phyloP scores from a whole-genome alignment of 305 asterid species.

The Fraxinus latifolia region DNA sequence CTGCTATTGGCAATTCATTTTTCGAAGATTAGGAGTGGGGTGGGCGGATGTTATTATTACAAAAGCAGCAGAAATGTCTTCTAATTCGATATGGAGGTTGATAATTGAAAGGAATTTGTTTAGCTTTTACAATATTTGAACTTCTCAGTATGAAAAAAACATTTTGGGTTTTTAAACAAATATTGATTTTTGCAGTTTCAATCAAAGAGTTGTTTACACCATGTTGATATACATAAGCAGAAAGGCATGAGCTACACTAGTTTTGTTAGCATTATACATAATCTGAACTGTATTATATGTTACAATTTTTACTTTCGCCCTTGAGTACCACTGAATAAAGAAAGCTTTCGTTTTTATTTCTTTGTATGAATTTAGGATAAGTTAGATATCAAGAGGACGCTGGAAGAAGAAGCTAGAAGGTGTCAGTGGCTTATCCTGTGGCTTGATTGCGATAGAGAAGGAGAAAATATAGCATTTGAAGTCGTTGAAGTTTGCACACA shows the following conservation, averaged over 20 bases:
- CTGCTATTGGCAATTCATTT: background rate
- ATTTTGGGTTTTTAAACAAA: background rate
- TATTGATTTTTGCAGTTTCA: background rate
- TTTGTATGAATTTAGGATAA: conserved; percentile 60
- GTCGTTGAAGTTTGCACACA: conserved; percentile 80
- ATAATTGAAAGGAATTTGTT: background rate
- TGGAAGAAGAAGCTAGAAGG: conserved; percentile 88
- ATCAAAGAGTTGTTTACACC: background rate
- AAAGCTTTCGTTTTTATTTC: conserved; percentile 13
- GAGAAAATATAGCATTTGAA: conserved; percentile 96
- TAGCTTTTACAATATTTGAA: background rate
- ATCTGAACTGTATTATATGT: background rate
- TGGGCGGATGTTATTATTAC: background rate
- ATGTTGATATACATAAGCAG: background rate
- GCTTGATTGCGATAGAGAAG: conserved; percentile 99
- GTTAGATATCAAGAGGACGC: conserved; percentile 72
- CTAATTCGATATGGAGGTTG: background rate
- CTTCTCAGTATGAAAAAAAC: background rate
- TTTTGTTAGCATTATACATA: background rate
- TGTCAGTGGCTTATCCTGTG: conserved; percentile 95
- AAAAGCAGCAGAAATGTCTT: background rate
- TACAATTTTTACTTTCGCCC: background rate
- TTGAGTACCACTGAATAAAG: background rate
- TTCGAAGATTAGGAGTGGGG: background rate
- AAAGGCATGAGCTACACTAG: background rate